Evolutionary conservation across 1,139 yeast genomes (phyloP), one percentile per base, ranked within the genome.

Genomic region (Lodderomyces metapsilosis): DNA sequence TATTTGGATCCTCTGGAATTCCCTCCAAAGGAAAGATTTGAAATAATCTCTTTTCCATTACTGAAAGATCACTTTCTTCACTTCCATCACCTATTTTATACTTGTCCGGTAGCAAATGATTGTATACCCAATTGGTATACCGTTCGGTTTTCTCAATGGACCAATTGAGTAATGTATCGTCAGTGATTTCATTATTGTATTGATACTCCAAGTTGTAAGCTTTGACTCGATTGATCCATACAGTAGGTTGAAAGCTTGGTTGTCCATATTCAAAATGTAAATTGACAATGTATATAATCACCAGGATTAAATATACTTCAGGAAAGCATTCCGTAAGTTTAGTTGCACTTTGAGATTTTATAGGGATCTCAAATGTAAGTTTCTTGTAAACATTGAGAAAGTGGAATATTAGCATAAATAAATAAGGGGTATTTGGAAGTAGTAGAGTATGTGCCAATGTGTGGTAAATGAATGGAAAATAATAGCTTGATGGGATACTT

Each of bases 41-140:
- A 41, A 51, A 59, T 21, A 73, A 53, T 41, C 76, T 52, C 40
- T 64, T 64, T 16, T 64, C 61, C 58, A 69, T 59, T 9, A 66
- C 51, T 0, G 66, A 43, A 3, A 58, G 40, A 23, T 56, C 58
- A n/a, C 42, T 42, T 5, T 47, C 48, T 13, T 45, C 43, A 4
- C 51, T 52, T 2, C 43, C 40, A 6, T 52, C 43, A 30, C 54
- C 51, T 37, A 48, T 45, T n/a, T 15, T 33, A 12, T 25, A 27
- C 17, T 53, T 51, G 40, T 56, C 56, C 2, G 64, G 66, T 1
- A 72, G 51, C 18, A 71, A 46, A 31, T 62, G 57, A 5, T 61
- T 61, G 43, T 64, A 59, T 24, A 75, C 60, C 68, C 76, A 72
- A 23, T 68, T 61, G 36, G 74, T 61, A 51, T 74, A 77, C 18